A percentile compares a stretch with the other conserved stretches of the same genome.
Conservation (phyloP, 75 land plant genomes). For the Chamaecyparis obtusa region DNA sequence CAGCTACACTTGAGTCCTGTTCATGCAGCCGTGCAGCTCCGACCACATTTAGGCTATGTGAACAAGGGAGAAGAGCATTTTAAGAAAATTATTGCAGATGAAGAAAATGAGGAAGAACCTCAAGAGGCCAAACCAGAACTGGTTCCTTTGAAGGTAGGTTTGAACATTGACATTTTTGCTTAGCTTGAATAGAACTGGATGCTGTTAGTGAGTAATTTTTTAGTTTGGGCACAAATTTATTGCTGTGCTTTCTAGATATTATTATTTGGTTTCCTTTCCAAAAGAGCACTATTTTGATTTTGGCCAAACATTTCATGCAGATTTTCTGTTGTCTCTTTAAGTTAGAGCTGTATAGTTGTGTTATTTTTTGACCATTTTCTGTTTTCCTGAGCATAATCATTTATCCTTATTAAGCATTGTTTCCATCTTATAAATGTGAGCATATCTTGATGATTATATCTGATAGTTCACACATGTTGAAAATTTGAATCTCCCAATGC, state of each 20-base stretch:
- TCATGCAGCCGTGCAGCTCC: conserved; percentile 83
- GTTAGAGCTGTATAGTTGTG: neutral
- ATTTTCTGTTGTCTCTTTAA: neutral
- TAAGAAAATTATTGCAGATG: neutral
- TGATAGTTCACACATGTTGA: neutral
- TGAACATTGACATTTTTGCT: neutral
- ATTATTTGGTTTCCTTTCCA: neutral
- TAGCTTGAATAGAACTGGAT: neutral
- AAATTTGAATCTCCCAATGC: neutral
- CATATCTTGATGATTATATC: neutral
- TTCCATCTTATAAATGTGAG: neutral
- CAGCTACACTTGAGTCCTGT: conserved; percentile 87
- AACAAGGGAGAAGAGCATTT: conserved; percentile 14
- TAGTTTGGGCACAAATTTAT: neutral
- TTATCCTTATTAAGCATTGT: neutral
- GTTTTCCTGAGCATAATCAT: neutral
- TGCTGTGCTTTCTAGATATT: neutral
- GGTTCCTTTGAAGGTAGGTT: conserved; percentile 8
- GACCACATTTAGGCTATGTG: conserved; percentile 57
- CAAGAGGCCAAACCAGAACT: conserved; percentile 7
- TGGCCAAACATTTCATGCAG: neutral
- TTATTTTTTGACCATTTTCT: too few species aligned
- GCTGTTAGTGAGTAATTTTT: neutral
- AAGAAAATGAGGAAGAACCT: conserved; percentile 12
- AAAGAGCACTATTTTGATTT: neutral